Base-by-base conservation (phyloP, 108 stramenopile genomes). In the Fragilaria crotonensis region DNA sequence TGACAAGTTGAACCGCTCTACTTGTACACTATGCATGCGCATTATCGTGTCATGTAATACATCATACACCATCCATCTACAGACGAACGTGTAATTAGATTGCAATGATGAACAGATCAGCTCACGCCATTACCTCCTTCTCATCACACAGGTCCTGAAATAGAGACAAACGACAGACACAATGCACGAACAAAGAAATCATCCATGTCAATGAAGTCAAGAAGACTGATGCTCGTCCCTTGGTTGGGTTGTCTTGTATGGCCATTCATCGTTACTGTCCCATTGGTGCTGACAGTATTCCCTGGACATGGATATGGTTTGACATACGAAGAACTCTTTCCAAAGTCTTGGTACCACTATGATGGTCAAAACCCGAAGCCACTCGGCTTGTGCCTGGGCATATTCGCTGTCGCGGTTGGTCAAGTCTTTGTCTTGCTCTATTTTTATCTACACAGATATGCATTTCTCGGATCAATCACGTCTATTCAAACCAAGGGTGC, bases 401-500 rank as follows among this genome's bases (percentile, higher is more conserved):
- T 95, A 41, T 48, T 79, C 1, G 84, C 90, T 9, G 94, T 95
- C 1, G 84, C 76, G 4, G 70, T 95, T 4, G 91, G 90, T 11
- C 90, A 95, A 59, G 7, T 84, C 5, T 82, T 81, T 53, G 58
- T 88, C 20, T 62, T 93, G 30, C 5, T 71, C 30, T 75, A 83
- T 47, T 90, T 90, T 54, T 87, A 62, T 45, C 31, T 71, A 20
- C 73, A 77, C 65, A 73, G 75, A 36, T 69, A 52, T 28, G 77
- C 56, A 9, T 60, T 33, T 32, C 68, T 22, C 73, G 73, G 3
- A 52, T 36, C 22, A 25, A 80, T 87, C 7, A 63, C 52, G 17
- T 65, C 82, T 32, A 76, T 96, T 58, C 95, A 96, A 73, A 64
- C 70, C 33, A 70, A 76, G 30, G 90, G 89, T 41, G 77, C 85